Conservation (phyloP, 2,329 filamentous ascomycete genomes). For the Neurospora sp. region DNA sequence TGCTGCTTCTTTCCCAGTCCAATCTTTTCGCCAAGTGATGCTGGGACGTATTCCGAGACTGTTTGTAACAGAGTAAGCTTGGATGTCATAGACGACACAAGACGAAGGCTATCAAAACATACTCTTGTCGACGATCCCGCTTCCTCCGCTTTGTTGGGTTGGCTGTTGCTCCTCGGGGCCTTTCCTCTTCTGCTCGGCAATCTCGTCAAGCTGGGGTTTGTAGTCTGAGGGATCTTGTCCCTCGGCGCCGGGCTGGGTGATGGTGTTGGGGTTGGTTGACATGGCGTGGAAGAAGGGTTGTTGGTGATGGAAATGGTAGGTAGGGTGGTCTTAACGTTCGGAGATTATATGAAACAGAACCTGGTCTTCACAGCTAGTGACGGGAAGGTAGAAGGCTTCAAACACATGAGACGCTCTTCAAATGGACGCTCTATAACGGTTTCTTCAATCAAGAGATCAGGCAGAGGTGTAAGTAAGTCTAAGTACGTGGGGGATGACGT, state of each 20-base stretch:
- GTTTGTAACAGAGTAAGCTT: not conserved
- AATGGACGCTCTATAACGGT: not conserved
- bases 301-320: not conserved
- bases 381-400: not conserved
- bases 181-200: not conserved
- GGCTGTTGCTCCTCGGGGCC: not conserved
- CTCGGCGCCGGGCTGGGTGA: not conserved
- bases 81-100: not conserved
- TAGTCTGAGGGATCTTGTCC: not conserved
- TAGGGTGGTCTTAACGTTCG: not conserved
- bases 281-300: not conserved
- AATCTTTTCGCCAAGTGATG: conserved; percentile 2
- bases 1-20: conserved; percentile 21
- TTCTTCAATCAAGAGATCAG: not conserved
- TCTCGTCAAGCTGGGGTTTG: conserved; percentile 4
- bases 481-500: not conserved
- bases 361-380: not conserved
- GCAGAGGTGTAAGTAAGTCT: not conserved
- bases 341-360: not conserved
- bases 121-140: conserved; percentile 7
- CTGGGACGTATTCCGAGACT: conserved; percentile 11
- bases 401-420: not conserved
- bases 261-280: not conserved
- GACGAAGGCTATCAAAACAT: not conserved
- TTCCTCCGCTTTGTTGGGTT: not conserved